These are phyloP conservation scores for Geotrichum restrictum DNA, from an alignment of 1,139 yeast genomes.

Conservation along the genomic window DNA sequence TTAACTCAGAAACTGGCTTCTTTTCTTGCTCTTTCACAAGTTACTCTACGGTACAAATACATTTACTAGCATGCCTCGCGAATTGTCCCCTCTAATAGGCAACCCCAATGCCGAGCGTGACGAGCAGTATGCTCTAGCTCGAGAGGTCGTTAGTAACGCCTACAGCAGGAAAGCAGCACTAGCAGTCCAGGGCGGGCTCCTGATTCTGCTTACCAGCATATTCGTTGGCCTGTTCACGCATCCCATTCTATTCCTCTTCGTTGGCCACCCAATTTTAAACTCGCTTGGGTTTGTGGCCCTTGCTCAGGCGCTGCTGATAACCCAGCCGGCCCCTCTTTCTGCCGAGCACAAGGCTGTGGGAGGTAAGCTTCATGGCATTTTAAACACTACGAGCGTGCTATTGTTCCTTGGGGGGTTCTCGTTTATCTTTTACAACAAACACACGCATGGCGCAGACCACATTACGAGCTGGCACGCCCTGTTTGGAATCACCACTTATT, in stretches of 20 bases:
- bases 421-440: constrained; percentile 32
- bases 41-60: too few species aligned
- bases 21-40: too few species aligned
- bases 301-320: constrained; percentile 28
- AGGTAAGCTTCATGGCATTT: constrained; percentile 33
- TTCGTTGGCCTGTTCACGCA: constrained; percentile 24
- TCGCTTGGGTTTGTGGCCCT: constrained; percentile 26
- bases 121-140: constrained; percentile 1
- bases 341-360: constrained; percentile 30
- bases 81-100: constrained; percentile 4
- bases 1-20: too few species aligned
- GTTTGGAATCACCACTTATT: constrained; percentile 31
- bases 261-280: constrained; percentile 31
- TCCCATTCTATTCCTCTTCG: constrained; percentile 26
- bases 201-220: constrained; percentile 21
- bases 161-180: constrained; percentile 21
- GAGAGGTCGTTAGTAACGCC: constrained; percentile 18
- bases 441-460: constrained; percentile 30
- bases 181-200: constrained; percentile 25
- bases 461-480: constrained; percentile 34
- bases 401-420: constrained; percentile 27
- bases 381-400: constrained; percentile 27
- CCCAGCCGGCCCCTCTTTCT: constrained; percentile 28
- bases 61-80: background rate
- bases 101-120: constrained; percentile 1